These are phyloP conservation scores for Castanospermum australe DNA, from an alignment of 306 rosid species.

Conservation along the genomic window DNA sequence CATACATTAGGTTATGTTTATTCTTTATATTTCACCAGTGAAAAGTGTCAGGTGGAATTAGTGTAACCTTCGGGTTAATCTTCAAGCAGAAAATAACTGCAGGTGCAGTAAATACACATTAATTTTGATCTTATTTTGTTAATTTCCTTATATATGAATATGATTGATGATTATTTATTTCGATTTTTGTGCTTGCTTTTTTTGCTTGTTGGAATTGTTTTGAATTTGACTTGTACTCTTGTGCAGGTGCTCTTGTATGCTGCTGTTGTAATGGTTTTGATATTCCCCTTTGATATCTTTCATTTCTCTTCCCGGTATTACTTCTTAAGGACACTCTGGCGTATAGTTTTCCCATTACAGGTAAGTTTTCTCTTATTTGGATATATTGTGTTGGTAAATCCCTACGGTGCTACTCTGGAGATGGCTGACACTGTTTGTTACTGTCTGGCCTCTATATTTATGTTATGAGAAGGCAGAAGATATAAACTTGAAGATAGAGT, in stretches of 20 bases:
- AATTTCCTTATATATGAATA: not conserved
- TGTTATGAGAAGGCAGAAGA: conserved; percentile 1
- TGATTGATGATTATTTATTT: conserved; percentile 8
- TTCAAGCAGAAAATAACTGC: conserved; percentile 11
- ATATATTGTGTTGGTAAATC: not conserved
- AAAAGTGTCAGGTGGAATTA: not conserved
- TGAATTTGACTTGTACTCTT: conserved; percentile 39
- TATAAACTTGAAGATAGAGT: conserved; percentile 1
- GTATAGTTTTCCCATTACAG: conserved; percentile 91
- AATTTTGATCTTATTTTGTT: not conserved
- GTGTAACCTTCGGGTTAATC: not conserved
- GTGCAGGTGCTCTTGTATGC: conserved; percentile 94
- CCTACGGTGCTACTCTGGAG: not conserved
- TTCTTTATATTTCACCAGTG: not conserved
- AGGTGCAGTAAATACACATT: not conserved
- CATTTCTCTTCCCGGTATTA: conserved; percentile 86
- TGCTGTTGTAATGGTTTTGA: conserved; percentile 71
- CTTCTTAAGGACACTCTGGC: conserved; percentile 91
- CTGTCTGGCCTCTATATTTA: not conserved
- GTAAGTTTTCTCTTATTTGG: conserved; percentile 54
- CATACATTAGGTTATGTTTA: not conserved
- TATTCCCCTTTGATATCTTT: conserved; percentile 94
- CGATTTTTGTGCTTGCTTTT: conserved; percentile 18
- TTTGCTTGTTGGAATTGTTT: conserved; percentile 21
- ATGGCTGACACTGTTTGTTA: conserved; percentile 7